These are phyloP conservation scores for Rhodofomes roseus DNA, from an alignment of 1,284 basidiomycete species.

Conservation along the genomic window DNA sequence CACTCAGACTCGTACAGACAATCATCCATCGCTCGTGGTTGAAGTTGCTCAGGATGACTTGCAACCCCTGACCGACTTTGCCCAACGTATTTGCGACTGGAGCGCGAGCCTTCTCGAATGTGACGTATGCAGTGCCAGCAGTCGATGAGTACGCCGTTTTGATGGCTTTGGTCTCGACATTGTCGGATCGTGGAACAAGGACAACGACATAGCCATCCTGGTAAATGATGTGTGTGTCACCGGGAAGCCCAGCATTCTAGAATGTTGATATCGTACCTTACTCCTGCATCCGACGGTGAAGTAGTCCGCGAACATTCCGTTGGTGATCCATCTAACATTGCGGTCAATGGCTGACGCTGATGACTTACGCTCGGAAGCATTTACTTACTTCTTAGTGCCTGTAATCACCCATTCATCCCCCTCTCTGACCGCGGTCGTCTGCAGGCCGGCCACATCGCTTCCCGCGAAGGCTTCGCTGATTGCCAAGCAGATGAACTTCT, in stretches of 20 bases:
- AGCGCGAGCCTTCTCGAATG: constrained; percentile 88
- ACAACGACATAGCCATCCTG: constrained; percentile 85
- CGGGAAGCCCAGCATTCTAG: not conserved
- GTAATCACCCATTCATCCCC: constrained; percentile 86
- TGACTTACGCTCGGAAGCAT: constrained; percentile 6
- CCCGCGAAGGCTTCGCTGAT: constrained; percentile 87
- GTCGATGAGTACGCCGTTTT: constrained; percentile 86
- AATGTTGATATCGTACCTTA: constrained; percentile 37
- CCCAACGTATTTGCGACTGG: constrained; percentile 87
- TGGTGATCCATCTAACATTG: constrained; percentile 84
- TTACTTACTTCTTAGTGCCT: constrained; percentile 86
- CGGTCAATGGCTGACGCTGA: not conserved
- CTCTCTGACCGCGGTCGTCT: constrained; percentile 81
- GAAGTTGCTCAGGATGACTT: constrained; percentile 84
- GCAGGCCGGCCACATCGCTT: constrained; percentile 84
- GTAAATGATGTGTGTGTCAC: not conserved
- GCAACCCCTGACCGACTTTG: constrained; percentile 80
- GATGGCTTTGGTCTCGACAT: constrained; percentile 88
- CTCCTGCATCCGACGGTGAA: constrained; percentile 78
- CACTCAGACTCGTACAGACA: constrained; percentile 63
- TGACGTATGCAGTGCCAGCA: constrained; percentile 90
- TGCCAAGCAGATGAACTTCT: constrained; percentile 75
- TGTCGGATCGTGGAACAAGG: constrained; percentile 74
- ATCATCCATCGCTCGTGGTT: constrained; percentile 91
- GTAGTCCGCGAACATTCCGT: constrained; percentile 78